These are phyloP conservation scores for Monilinia vaccinii-corymbosi DNA, from an alignment of 2,329 filamentous ascomycete species.

Conservation along the genomic window DNA sequence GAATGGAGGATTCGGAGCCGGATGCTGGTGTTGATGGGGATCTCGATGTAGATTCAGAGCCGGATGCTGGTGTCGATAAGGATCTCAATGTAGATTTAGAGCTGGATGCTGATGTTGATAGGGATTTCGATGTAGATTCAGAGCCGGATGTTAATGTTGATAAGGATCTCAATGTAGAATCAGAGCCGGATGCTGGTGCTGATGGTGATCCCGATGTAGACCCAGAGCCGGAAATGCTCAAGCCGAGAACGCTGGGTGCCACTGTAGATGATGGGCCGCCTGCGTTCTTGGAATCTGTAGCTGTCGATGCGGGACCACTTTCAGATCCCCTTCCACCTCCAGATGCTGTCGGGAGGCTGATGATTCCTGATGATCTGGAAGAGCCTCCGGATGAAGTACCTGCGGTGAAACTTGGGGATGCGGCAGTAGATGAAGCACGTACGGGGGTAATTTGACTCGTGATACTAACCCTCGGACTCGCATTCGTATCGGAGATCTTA, in stretches of 20 bases:
- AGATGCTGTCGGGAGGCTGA: background rate
- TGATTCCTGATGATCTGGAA: background rate
- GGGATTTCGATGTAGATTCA: background rate
- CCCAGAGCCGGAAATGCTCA: background rate
- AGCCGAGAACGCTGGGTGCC: background rate
- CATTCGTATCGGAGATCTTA: background rate
- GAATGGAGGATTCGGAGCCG: background rate
- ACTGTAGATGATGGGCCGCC: background rate
- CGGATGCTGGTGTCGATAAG: background rate
- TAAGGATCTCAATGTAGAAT: too few species aligned
- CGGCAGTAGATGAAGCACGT: background rate
- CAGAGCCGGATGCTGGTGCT: background rate
- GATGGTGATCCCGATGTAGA: background rate
- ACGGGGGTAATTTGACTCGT: background rate
- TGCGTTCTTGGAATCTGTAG: background rate
- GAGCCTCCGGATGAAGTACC: background rate
- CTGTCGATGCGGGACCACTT: background rate
- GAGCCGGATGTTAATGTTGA: background rate
- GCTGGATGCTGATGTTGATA: background rate
- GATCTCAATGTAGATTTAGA: background rate
- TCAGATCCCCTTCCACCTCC: too few species aligned
- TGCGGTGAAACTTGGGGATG: background rate
- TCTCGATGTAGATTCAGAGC: background rate
- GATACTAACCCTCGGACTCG: background rate
- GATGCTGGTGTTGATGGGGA: background rate